phyloP scores from a whole-genome alignment of 306 rosid species.

The Vicia sativa region DNA sequence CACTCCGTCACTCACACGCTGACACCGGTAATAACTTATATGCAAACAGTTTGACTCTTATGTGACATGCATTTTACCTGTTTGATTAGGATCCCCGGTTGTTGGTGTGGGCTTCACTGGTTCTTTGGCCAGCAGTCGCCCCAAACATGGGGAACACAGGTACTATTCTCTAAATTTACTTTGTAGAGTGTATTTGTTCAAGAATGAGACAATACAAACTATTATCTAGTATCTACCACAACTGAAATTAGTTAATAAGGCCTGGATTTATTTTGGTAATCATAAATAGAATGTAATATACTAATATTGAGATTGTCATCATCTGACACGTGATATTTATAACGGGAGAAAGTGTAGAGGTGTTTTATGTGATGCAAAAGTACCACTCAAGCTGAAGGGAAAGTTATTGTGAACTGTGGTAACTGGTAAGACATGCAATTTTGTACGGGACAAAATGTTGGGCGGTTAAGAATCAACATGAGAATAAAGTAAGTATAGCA shows the following conservation, averaged over 20 bases:
- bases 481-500: too few species aligned
- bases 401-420: too few species aligned
- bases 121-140: slow-evolving; percentile 62
- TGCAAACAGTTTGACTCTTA: too few species aligned
- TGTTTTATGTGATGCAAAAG: too few species aligned
- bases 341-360: background rate
- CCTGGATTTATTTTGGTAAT: slow-evolving; percentile 11
- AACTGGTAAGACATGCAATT: too few species aligned
- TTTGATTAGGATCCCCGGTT: slow-evolving; percentile 71
- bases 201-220: background rate
- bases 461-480: too few species aligned
- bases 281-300: background rate
- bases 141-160: slow-evolving; percentile 91
- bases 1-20: too few species aligned
- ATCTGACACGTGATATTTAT: slow-evolving; percentile 4
- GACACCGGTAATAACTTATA: background rate
- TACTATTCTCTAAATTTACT: slow-evolving; percentile 49
- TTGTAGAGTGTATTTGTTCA: background rate
- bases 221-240: background rate
- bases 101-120: slow-evolving; percentile 93
- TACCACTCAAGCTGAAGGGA: too few species aligned
- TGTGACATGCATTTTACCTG: slow-evolving; percentile 26
- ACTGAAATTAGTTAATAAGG: background rate
- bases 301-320: slow-evolving; percentile 4
- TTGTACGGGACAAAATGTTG: too few species aligned